Evolutionary conservation across 495 filamentous ascomycete species (phyloP).

Genomic region (Annulohypoxylon nitens): DNA sequence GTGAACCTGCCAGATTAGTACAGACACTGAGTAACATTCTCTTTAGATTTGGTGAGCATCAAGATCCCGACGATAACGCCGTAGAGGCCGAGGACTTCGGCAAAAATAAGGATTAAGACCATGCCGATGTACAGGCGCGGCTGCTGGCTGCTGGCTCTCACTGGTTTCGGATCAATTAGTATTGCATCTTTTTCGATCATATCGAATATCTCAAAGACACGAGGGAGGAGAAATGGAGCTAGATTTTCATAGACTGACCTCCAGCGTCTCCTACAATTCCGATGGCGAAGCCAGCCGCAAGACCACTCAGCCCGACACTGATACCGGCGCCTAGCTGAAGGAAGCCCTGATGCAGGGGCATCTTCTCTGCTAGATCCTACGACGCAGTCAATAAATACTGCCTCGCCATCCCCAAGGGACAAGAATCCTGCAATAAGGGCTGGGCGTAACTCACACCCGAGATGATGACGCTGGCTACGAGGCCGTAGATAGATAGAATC

Average conservation of each 20-base stretch:
- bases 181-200: background rate
- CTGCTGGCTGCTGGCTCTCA: conserved; percentile 88
- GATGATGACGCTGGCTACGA: conserved; percentile 64
- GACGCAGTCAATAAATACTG: background rate
- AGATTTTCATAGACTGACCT: conserved; percentile 43
- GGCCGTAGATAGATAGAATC: conserved; percentile 76
- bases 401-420: background rate
- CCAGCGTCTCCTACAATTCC: conserved; percentile 92
- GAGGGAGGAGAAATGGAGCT: background rate
- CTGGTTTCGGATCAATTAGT: conserved; percentile 48
- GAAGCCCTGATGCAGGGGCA: conserved; percentile 62
- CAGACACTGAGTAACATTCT: conserved; percentile 52
- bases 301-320: conserved; percentile 65
- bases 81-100: conserved; percentile 87
- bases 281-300: conserved; percentile 91
- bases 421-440: background rate
- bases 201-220: background rate
- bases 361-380: conserved; percentile 56
- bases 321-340: conserved; percentile 63
- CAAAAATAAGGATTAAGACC: conserved; percentile 95
- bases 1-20: conserved; percentile 38
- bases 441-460: conserved; percentile 39
- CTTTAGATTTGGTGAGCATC: conserved; percentile 56
- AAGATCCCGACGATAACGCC: conserved; percentile 59
- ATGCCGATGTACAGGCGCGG: conserved; percentile 92